Evolutionary conservation across 164 flowering plant genomes (phyloP).

Genomic region (Warburgia ugandensis): DNA sequence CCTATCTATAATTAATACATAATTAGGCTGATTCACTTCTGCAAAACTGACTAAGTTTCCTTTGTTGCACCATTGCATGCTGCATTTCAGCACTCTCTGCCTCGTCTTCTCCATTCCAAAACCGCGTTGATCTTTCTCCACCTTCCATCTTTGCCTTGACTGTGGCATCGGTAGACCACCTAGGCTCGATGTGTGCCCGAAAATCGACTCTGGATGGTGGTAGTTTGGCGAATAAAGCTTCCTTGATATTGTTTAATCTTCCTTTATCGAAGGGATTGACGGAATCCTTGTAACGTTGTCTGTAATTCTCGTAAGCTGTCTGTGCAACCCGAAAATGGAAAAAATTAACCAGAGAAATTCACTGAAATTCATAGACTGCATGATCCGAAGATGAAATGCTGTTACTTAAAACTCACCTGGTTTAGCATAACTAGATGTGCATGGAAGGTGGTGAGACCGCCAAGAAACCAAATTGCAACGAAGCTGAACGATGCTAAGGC

Average conservation of each 20-base stretch:
- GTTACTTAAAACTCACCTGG: slow-evolving; percentile 28
- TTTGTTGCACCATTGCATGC: no score
- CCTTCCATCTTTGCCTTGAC: no score
- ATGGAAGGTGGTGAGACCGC: slow-evolving; percentile 33
- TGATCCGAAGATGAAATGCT: no score
- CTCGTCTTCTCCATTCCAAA: no score
- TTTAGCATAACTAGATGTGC: slow-evolving; percentile 29
- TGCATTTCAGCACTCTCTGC: no score
- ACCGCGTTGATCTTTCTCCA: no score
- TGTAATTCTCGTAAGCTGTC: slow-evolving; percentile 48
- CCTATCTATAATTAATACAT: no score
- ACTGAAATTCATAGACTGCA: neutral
- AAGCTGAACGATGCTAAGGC: slow-evolving; percentile 35
- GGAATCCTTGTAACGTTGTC: slow-evolving; percentile 19
- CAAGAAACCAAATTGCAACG: slow-evolving; percentile 31
- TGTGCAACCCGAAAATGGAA: slow-evolving; percentile 14
- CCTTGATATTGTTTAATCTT: slow-evolving; percentile 28
- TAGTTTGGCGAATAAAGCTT: slow-evolving; percentile 21
- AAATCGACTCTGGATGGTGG: slow-evolving; percentile 39
- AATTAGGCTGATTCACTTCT: no score
- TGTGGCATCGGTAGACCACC: no score
- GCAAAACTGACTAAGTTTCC: no score
- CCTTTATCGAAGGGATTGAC: slow-evolving; percentile 39
- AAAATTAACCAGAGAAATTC: no score
- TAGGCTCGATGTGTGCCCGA: slow-evolving; percentile 22